Percentiles rank a stretch among this genome's conserved stretches.
Conservation (phyloP, 2,329 filamentous ascomycete genomes). For the Epicoccum sorghinum region DNA sequence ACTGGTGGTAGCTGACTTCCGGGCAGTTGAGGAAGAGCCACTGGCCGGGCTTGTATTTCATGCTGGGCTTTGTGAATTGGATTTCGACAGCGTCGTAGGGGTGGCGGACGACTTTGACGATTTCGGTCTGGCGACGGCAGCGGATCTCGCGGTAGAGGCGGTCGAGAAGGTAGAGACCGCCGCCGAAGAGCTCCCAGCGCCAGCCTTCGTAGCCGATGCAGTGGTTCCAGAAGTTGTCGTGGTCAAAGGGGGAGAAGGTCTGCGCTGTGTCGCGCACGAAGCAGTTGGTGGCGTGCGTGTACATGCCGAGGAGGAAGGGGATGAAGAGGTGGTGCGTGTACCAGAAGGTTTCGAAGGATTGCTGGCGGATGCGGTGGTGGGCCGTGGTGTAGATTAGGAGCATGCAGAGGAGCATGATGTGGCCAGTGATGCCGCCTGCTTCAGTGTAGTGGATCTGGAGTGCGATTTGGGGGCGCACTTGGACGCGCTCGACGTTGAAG, state of each 20-base stretch:
- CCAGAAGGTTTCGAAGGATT: conserved; percentile 98
- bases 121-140: conserved; percentile 80
- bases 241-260: conserved; percentile 83
- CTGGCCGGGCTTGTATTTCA: conserved; percentile 98
- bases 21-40: conserved; percentile 97
- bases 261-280: conserved; percentile 84
- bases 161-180: conserved; percentile 84
- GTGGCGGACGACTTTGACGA: conserved; percentile 92
- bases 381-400: conserved; percentile 96
- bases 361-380: conserved; percentile 90
- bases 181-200: conserved; percentile 93
- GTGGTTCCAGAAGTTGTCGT: conserved; percentile 82
- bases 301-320: conserved; percentile 89
- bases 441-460: conserved; percentile 91
- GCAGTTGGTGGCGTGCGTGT: conserved; percentile 94
- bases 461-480: conserved; percentile 80
- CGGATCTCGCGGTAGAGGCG: conserved; percentile 91
- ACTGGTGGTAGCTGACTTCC: conserved; percentile 85
- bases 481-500: conserved; percentile 87
- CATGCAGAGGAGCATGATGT: conserved; percentile 99
- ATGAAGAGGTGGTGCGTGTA: conserved; percentile 99
- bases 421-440: conserved; percentile 89
- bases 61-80: conserved; percentile 93
- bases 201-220: conserved; percentile 96
- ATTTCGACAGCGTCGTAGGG: conserved; percentile 98